phyloP scores from a whole-genome alignment of 768 basidiomycete species.

The Kwoniella sp. region DNA sequence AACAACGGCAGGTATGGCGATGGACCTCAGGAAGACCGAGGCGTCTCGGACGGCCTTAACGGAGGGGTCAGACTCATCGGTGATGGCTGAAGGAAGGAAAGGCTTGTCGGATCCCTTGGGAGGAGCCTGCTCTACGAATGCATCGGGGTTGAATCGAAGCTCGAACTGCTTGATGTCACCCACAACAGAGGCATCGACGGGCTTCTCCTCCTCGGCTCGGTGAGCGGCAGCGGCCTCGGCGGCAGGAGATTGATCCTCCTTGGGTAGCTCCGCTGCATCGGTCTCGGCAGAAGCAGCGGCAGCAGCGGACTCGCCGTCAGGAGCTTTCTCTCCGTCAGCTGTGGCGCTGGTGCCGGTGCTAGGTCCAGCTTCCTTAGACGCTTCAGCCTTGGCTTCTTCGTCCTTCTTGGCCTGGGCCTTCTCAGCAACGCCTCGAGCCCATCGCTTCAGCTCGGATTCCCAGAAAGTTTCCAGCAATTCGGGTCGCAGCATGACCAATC shows the following conservation, averaged over 20 bases:
- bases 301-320: conserved; percentile 25
- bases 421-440: conserved; percentile 53
- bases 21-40: conserved; percentile 56
- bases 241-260: conserved; percentile 26
- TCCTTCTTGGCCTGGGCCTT: conserved; percentile 35
- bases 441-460: conserved; percentile 57
- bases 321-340: conserved; percentile 28
- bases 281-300: conserved; percentile 16
- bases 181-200: conserved; percentile 50
- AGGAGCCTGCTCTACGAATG: conserved; percentile 57
- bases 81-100: conserved; percentile 39
- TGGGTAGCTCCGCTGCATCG: conserved; percentile 25
- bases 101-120: conserved; percentile 31
- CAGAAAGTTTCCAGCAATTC: conserved; percentile 59
- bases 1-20: conserved; percentile 55
- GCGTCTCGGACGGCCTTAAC: conserved; percentile 59
- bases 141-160: conserved; percentile 59
- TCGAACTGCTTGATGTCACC: conserved; percentile 54
- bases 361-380: conserved; percentile 33
- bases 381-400: conserved; percentile 27
- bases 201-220: conserved; percentile 42
- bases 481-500: conserved; percentile 58
- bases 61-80: conserved; percentile 56
- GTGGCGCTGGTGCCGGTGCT: conserved; percentile 1
- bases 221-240: conserved; percentile 40